Conservation (phyloP, 1,139 yeast species). For the Debaryomycetaceae sp. region DNA sequence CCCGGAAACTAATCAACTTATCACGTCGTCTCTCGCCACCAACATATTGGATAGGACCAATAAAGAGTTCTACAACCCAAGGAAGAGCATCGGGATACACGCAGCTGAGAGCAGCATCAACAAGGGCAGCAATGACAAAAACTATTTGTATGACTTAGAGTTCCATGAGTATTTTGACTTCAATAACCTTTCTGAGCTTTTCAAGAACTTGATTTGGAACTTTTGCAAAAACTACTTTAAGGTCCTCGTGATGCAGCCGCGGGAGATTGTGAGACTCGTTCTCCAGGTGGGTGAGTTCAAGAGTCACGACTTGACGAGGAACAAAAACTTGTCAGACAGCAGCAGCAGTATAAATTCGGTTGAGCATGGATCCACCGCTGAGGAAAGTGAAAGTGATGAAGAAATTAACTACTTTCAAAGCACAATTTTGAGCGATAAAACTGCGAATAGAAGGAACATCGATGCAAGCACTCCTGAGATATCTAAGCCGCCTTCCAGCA, state of each 20-base stretch:
- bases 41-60: constrained; percentile 11
- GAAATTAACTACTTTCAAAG: constrained; percentile 57
- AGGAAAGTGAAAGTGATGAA: constrained; percentile 31
- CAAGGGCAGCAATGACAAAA: constrained; percentile 26
- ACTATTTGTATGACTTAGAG: constrained; percentile 61
- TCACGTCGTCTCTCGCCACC: constrained; percentile 23
- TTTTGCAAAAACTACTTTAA: constrained; percentile 66
- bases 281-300: constrained; percentile 73
- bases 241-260: constrained; percentile 76
- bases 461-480: neutral
- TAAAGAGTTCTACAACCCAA: constrained; percentile 13
- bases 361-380: constrained; percentile 7
- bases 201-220: constrained; percentile 53
- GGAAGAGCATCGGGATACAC: constrained; percentile 21
- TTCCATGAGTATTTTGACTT: constrained; percentile 63
- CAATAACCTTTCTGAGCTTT: constrained; percentile 51
- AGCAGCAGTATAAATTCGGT: constrained; percentile 1
- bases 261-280: constrained; percentile 76
- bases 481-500: constrained; percentile 12
- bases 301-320: constrained; percentile 9
- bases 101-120: constrained; percentile 11
- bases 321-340: constrained; percentile 4
- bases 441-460: neutral
- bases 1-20: constrained; percentile 34
- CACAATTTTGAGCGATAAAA: constrained; percentile 9